A percentile compares a stretch with the other conserved stretches of the same genome.
These are phyloP conservation scores for Trametes sp. DNA, from an alignment of 1,284 basidiomycete genomes.

Conservation along the genomic window DNA sequence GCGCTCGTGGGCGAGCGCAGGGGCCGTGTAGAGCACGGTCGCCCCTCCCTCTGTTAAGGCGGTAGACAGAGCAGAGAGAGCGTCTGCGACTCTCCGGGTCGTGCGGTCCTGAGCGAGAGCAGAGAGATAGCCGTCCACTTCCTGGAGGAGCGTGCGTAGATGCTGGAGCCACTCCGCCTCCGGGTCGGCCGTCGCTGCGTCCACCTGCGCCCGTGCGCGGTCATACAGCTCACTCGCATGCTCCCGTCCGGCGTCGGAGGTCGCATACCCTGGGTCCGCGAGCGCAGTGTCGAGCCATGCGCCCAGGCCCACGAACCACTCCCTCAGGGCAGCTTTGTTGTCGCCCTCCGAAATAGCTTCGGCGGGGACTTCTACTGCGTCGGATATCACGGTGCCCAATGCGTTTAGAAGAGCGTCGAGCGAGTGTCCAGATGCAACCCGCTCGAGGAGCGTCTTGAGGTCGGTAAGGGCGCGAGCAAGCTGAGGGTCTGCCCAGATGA, in stretches of 20 bases:
- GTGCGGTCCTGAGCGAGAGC: conserved; percentile 47
- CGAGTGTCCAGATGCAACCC: conserved; percentile 48
- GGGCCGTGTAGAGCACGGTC: conserved; percentile 24
- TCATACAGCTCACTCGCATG: conserved; percentile 48
- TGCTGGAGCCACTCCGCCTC: conserved; percentile 39
- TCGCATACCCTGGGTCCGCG: conserved; percentile 10
- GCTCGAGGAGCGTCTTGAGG: conserved; percentile 49
- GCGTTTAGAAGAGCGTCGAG: conserved; percentile 46
- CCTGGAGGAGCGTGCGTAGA: conserved; percentile 41
- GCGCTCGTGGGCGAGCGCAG: conserved; percentile 10
- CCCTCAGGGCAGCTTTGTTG: conserved; percentile 27
- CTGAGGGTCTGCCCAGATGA: conserved; percentile 41
- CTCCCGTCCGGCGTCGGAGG: conserved; percentile 8
- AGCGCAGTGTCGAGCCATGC: conserved; percentile 23
- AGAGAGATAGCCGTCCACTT: conserved; percentile 43
- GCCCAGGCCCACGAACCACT: conserved; percentile 43
- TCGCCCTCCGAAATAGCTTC: conserved; percentile 23
- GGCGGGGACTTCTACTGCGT: conserved; percentile 38
- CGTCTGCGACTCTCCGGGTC: conserved; percentile 45
- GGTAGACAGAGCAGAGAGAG: conserved; percentile 41
- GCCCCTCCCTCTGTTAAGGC: conserved; percentile 30
- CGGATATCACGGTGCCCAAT: conserved; percentile 36
- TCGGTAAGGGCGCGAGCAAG: conserved; percentile 43
- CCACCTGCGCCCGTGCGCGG: conserved; percentile 41
- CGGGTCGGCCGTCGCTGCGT: conserved; percentile 28